A percentile compares a stretch with the other conserved stretches of the same genome.
These are phyloP conservation scores for Solanum chacoense DNA, from an alignment of 305 asterid species.

Conservation along the genomic window DNA sequence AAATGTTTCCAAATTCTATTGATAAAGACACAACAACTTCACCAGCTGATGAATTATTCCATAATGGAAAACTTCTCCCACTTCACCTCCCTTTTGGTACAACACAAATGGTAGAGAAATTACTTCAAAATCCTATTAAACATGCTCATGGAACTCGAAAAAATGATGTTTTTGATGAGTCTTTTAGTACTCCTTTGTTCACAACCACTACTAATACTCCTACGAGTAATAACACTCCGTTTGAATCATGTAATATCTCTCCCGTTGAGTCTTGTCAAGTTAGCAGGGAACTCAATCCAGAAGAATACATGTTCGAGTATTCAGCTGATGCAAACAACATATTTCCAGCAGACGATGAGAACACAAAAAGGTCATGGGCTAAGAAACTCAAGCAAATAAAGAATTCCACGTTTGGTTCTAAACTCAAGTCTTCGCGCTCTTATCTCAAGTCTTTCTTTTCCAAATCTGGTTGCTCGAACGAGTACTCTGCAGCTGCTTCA, in stretches of 20 bases:
- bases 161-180: slow-evolving; percentile 12
- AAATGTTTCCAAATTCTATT: slow-evolving; percentile 48
- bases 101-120: slow-evolving; percentile 58
- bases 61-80: slow-evolving; percentile 88
- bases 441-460: slow-evolving; percentile 53
- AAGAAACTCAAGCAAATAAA: slow-evolving; percentile 36
- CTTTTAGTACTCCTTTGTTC: slow-evolving; percentile 47
- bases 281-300: slow-evolving; percentile 48
- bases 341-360: background rate
- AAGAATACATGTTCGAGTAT: slow-evolving; percentile 26
- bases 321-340: slow-evolving; percentile 1
- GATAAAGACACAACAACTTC: slow-evolving; percentile 47
- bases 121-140: slow-evolving; percentile 20
- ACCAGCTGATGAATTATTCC: slow-evolving; percentile 82
- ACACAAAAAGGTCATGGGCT: slow-evolving; percentile 31
- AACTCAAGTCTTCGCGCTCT: slow-evolving; percentile 45
- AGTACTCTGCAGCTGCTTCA: slow-evolving; percentile 18
- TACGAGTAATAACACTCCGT: slow-evolving; percentile 35
- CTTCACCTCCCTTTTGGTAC: slow-evolving; percentile 78
- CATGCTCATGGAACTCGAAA: background rate
- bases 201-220: slow-evolving; percentile 28
- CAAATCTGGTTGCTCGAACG: slow-evolving; percentile 46
- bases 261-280: slow-evolving; percentile 56
- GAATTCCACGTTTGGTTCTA: slow-evolving; percentile 31
- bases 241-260: slow-evolving; percentile 61